phyloP scores from a whole-genome alignment of 768 basidiomycete genomes.

The Calocybe gangraenosa region DNA sequence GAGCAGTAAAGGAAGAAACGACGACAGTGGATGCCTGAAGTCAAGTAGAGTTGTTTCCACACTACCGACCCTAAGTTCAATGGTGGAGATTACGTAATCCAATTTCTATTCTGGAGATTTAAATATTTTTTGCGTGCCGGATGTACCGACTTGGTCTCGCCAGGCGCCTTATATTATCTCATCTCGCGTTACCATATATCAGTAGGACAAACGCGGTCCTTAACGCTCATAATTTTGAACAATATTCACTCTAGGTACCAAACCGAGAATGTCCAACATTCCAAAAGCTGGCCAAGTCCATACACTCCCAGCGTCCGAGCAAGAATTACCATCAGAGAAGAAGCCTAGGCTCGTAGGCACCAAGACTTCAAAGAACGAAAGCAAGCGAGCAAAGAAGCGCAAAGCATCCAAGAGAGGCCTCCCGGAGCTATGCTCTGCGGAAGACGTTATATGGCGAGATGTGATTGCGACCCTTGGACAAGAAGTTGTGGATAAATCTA shows the following conservation, averaged over 20 bases:
- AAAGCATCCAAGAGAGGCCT: slow-evolving; percentile 35
- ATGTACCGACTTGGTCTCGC: too few relatives aligned
- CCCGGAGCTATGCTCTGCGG: slow-evolving; percentile 64
- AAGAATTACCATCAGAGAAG: slow-evolving; percentile 23
- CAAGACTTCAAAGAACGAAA: slow-evolving; percentile 21
- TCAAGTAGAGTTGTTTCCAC: too few relatives aligned
- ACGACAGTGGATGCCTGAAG: too few relatives aligned
- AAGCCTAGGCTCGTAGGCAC: slow-evolving; percentile 20
- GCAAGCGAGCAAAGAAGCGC: slow-evolving; percentile 23
- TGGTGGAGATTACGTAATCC: too few relatives aligned
- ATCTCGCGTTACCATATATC: not conserved
- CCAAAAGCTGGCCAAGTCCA: slow-evolving; percentile 19
- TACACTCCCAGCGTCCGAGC: slow-evolving; percentile 14
- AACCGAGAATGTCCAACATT: slow-evolving; percentile 10
- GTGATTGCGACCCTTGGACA: slow-evolving; percentile 62
- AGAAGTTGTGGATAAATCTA: slow-evolving; percentile 46
- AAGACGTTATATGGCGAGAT: slow-evolving; percentile 75
- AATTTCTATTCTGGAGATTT: too few relatives aligned
- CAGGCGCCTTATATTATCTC: too few relatives aligned
- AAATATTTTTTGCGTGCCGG: too few relatives aligned
- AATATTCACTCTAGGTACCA: not conserved
- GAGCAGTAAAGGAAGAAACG: not conserved
- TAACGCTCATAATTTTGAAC: too few relatives aligned
- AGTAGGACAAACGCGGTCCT: not conserved
- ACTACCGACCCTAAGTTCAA: too few relatives aligned